These are phyloP conservation scores for Priceomyces melissophilus DNA, from an alignment of 805 yeast genomes.

Conservation along the genomic window DNA sequence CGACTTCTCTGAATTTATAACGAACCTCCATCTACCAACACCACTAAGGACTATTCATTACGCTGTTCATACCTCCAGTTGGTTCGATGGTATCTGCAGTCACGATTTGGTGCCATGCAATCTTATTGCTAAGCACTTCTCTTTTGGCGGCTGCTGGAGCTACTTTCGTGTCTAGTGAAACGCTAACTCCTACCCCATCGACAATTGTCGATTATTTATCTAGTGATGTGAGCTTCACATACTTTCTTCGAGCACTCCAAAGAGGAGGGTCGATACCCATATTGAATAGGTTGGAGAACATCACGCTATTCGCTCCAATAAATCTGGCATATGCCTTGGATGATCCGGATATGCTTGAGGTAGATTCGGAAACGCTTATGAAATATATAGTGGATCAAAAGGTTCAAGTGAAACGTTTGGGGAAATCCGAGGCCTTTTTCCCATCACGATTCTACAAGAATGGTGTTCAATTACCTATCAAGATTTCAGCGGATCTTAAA, in stretches of 20 bases:
- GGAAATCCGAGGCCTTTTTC: conserved; percentile 20
- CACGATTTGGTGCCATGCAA: too few species aligned
- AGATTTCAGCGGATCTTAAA: conserved; percentile 24
- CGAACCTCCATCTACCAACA: too few species aligned
- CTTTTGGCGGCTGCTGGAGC: not conserved
- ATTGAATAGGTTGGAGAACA: conserved; percentile 55
- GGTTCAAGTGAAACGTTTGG: conserved; percentile 30
- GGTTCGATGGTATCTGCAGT: not conserved
- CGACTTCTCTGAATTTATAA: too few species aligned
- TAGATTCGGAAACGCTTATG: conserved; percentile 12
- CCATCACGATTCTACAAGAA: conserved; percentile 25
- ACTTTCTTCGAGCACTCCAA: conserved; percentile 60
- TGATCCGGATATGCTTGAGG: not conserved
- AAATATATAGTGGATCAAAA: conserved; percentile 33
- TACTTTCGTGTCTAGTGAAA: not conserved
- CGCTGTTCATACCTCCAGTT: not conserved
- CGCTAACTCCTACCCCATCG: conserved; percentile 25
- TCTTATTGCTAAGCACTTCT: too few species aligned
- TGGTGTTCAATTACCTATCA: conserved; percentile 18
- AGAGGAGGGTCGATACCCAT: conserved; percentile 58
- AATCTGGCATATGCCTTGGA: conserved; percentile 65
- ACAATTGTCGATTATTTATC: conserved; percentile 70
- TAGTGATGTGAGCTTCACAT: conserved; percentile 61
- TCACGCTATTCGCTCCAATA: conserved; percentile 77
- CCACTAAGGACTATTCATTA: too few species aligned